A percentile compares a stretch with the other conserved stretches of the same genome.
Evolutionary conservation across 164 flowering plant genomes (phyloP).

Genomic region (Aristolochia contorta): DNA sequence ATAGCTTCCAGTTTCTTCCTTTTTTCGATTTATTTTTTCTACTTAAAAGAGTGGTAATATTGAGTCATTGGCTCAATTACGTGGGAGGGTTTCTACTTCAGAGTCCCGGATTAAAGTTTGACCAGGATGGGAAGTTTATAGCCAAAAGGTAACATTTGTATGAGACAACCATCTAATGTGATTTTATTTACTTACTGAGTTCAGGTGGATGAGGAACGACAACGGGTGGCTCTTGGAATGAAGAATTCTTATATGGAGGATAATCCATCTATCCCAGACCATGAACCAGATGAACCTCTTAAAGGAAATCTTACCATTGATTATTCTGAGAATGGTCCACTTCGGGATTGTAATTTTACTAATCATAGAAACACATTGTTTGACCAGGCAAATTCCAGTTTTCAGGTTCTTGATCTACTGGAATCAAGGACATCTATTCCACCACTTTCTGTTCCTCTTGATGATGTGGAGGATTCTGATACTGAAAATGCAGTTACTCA

Average conservation of each 20-base stretch:
- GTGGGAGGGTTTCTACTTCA: no score
- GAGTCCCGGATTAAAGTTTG: no score
- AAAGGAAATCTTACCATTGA: constrained; percentile 12
- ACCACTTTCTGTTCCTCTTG: constrained; percentile 82
- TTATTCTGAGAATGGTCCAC: constrained; percentile 4
- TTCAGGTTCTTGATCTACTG: constrained; percentile 25
- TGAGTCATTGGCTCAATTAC: no score
- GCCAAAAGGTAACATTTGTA: neutral
- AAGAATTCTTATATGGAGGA: constrained; percentile 45
- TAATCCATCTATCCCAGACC: constrained; percentile 8
- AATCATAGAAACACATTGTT: constrained; percentile 10
- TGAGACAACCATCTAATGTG: neutral
- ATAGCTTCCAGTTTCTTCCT: no score
- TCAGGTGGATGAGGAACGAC: constrained; percentile 68
- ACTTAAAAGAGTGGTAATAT: no score
- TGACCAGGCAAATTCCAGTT: constrained; percentile 17
- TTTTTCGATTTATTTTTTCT: no score
- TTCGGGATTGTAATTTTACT: constrained; percentile 7
- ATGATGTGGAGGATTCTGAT: constrained; percentile 49
- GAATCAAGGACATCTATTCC: constrained; percentile 72
- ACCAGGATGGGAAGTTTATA: no score
- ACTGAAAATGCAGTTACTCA: constrained; percentile 14
- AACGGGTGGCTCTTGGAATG: constrained; percentile 80
- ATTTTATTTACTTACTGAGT: constrained; percentile 1
- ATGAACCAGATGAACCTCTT: constrained; percentile 14